Evolutionary conservation across 306 rosid genomes (phyloP), one percentile per base, ranked within the genome.

Genomic region (Vigna nakashimae): DNA sequence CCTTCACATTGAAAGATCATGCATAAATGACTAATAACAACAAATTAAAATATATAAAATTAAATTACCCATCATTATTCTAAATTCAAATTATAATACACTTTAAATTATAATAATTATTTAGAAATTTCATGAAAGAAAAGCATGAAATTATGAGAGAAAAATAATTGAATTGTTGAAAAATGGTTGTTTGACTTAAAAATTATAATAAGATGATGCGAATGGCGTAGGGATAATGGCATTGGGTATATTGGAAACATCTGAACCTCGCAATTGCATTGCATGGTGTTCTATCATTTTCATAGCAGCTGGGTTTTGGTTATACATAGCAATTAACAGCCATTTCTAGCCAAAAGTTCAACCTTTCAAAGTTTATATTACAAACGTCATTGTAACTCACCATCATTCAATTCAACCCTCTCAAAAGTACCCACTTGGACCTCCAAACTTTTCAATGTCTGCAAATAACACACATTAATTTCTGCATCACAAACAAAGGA

Each of bases 241-340:
- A 77, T 71, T 69, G 32, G 51, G 18, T 71, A 36, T 65, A 5
- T 15, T 70, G 22, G 76, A 72, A 82, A 66, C 77, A 56, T 76
- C 69, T 58, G 13, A 71, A 9, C 78, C 80, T 71, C 26, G 50
- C 45, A 70, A 45, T 72, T 68, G 28, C 69, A 34, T 40, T 40
- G 10, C 49, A 72, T 66, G 75, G 81, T 85, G 86, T 24, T 82
- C 49, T 65, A 20, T 85, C 86, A 34, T 15, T 85, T 82, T 85
- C 88, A 79, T 50, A 74, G 51, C 68, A 82, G 76, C 79, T 75
- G 55, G 69, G 66, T 63, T 15, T 60, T 62, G 78, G 73, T 73
- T 58, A 55, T 2, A 65, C 45, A 34, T 36, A 77, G 7, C 77
- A 43, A 63, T 53, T 72, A 36, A 46, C 78, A 52, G 51, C 63